Evolutionary conservation across 805 yeast genomes (phyloP), one percentile per base, ranked within the genome.

Genomic region (Schizosaccharomyces octosporus): DNA sequence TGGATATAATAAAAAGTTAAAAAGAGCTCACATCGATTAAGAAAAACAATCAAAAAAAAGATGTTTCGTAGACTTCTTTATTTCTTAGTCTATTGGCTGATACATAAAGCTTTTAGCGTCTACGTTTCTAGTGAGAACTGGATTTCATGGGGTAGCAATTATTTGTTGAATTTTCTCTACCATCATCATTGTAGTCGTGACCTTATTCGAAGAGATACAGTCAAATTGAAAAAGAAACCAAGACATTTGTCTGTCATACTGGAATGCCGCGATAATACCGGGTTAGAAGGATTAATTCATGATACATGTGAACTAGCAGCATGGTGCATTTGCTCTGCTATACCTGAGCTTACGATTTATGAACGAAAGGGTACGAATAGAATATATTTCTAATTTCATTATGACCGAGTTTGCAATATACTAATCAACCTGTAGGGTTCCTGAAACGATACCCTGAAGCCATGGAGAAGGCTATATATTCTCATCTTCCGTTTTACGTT

Each of bases 281-380:
- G 97, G 1, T 71, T 84, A 55, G 86, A 83, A 63, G 95, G 95
- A 0, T 74, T 90, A 55, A 75, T 89, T 66, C 81, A 80, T 65
- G 86, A 86, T 66, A 78, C 83, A 5, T 79, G 89, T 59, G 95
- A 89, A 67, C 64, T 89, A 45, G 78, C 81, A 0, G 82, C 93
- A 5, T 93, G 98, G 98, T 78, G 87, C 48, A 70, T 87, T n/a
- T 84, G 94, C 42, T 81, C 90, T n/a, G 96, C 96, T 1, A 80
- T 88, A 60, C 80, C 81, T 51, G 73, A 75, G 63, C 74, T 90
- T 63, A 76, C 84, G 2, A 75, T 93, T 55, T 90, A 87, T 73
- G 97, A 93, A 71, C 78, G 78, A 67, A 81, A 80, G 62, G 97
- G 96, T 1, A 72, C 5, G 32, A 36, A 7, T 9, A 5, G 41